A percentile compares a stretch with the other conserved stretches of the same genome.
Conservation (phyloP, 768 basidiomycete species). For the Cyclocybe aegerita region DNA sequence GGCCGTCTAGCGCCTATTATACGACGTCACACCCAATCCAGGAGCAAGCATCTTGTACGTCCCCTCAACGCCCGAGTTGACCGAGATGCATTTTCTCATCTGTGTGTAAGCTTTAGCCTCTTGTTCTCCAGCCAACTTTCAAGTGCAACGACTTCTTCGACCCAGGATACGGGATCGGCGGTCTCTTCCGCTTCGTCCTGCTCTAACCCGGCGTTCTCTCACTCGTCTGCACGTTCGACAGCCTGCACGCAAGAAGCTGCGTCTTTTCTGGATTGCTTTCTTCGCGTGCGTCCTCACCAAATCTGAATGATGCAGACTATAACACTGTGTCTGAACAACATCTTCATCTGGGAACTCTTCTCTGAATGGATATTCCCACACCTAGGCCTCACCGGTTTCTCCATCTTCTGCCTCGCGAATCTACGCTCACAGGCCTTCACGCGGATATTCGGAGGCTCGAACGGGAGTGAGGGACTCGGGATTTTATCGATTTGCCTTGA, state of each 20-base stretch:
- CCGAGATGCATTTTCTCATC: not conserved
- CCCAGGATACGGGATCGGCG: conserved; percentile 55
- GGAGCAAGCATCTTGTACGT: conserved; percentile 42
- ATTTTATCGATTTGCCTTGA: conserved; percentile 58
- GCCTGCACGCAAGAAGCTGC: conserved; percentile 42
- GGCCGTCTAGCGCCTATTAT: conserved; percentile 53
- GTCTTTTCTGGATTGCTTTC: conserved; percentile 49
- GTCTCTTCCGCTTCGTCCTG: conserved; percentile 55
- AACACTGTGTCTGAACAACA: conserved; percentile 22
- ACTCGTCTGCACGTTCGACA: conserved; percentile 48
- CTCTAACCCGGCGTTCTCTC: conserved; percentile 48
- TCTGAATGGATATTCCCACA: conserved; percentile 63
- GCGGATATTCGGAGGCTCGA: conserved; percentile 60
- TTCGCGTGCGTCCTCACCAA: conserved; percentile 31
- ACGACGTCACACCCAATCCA: conserved; percentile 49
- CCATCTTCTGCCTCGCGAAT: conserved; percentile 56
- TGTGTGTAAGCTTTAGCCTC: conserved; percentile 18
- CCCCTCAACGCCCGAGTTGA: not conserved
- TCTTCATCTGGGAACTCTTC: conserved; percentile 50
- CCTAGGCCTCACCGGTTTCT: conserved; percentile 55
- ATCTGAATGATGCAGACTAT: conserved; percentile 7
- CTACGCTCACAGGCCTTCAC: conserved; percentile 46
- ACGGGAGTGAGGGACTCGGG: conserved; percentile 67
- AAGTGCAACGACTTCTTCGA: conserved; percentile 15
- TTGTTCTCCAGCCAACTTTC: conserved; percentile 35